phyloP scores from a whole-genome alignment of 2,329 filamentous ascomycete genomes.

The Colletotrichum musicola region DNA sequence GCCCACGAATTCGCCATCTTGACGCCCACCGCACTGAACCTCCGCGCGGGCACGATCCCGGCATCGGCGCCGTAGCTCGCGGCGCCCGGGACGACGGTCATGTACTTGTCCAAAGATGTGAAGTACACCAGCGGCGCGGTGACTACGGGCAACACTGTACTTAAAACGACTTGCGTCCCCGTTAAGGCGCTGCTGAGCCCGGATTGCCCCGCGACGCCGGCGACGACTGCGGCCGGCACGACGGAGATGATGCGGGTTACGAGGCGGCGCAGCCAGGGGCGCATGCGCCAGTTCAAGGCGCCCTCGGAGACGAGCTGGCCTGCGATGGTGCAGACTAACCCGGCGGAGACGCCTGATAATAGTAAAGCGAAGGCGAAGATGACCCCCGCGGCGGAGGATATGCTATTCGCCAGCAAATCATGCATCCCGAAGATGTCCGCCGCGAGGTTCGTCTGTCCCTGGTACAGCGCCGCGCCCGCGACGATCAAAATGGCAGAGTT shows the following conservation, averaged over 20 bases:
- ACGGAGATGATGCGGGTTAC: conserved; percentile 85
- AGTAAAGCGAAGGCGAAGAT: conserved; percentile 88
- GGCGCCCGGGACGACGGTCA: conserved; percentile 57
- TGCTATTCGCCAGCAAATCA: conserved; percentile 73
- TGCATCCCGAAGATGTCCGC: conserved; percentile 90
- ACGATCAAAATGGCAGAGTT: conserved; percentile 89
- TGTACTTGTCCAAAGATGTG: conserved; percentile 82
- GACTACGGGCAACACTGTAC: conserved; percentile 83
- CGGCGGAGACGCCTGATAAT: conserved; percentile 83
- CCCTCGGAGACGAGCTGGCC: conserved; percentile 92
- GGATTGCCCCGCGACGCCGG: conserved; percentile 77
- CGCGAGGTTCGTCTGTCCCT: conserved; percentile 68
- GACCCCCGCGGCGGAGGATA: conserved; percentile 82
- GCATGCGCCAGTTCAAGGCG: conserved; percentile 79
- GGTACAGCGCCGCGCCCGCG: conserved; percentile 82
- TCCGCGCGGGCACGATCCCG: conserved; percentile 39
- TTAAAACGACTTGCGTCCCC: conserved; percentile 82
- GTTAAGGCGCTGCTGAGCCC: conserved; percentile 80
- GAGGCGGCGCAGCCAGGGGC: conserved; percentile 83
- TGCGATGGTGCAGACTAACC: conserved; percentile 89
- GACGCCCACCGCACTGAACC: conserved; percentile 47
- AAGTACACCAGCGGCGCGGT: conserved; percentile 87
- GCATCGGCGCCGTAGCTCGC: conserved; percentile 32
- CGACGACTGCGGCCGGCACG: conserved; percentile 84
- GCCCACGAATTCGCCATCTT: conserved; percentile 82